Conservation (phyloP, 2,329 filamentous ascomycete genomes). For the Calonectria leucothoes region DNA sequence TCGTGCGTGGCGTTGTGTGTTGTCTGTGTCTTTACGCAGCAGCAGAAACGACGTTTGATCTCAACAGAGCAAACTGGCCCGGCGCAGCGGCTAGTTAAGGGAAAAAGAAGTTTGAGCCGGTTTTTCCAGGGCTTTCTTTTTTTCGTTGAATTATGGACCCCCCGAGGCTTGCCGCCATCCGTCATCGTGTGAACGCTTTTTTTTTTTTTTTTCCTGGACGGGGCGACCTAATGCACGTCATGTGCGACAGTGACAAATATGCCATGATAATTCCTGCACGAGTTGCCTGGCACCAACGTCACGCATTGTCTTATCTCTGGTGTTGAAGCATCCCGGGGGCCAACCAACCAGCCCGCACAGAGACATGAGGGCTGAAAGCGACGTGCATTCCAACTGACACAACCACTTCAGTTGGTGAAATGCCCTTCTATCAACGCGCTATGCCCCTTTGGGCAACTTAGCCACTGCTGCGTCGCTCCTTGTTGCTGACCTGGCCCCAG, state of each 20-base stretch:
- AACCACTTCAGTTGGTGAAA: background rate
- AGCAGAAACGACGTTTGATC: background rate
- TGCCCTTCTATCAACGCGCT: background rate
- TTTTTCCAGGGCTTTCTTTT: background rate
- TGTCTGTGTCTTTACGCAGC: background rate
- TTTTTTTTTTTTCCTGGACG: background rate
- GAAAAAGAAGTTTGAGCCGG: background rate
- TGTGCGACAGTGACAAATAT: background rate
- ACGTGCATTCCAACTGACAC: background rate
- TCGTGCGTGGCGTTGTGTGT: no score
- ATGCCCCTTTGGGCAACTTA: slow-evolving; percentile 37
- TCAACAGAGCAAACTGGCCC: background rate
- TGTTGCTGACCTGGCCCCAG: slow-evolving; percentile 14
- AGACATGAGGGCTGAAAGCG: background rate
- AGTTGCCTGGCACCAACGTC: background rate
- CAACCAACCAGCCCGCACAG: background rate
- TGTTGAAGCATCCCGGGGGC: background rate
- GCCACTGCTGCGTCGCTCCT: slow-evolving; percentile 35
- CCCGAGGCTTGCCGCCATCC: background rate
- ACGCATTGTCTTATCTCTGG: background rate
- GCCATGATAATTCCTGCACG: background rate
- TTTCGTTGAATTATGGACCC: background rate
- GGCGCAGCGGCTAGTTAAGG: background rate
- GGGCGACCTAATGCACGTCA: background rate
- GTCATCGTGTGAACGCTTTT: background rate